Evolutionary conservation across 1,284 basidiomycete species (phyloP), one percentile per base, ranked within the genome.

Genomic region (Gymnopus androsaceus): DNA sequence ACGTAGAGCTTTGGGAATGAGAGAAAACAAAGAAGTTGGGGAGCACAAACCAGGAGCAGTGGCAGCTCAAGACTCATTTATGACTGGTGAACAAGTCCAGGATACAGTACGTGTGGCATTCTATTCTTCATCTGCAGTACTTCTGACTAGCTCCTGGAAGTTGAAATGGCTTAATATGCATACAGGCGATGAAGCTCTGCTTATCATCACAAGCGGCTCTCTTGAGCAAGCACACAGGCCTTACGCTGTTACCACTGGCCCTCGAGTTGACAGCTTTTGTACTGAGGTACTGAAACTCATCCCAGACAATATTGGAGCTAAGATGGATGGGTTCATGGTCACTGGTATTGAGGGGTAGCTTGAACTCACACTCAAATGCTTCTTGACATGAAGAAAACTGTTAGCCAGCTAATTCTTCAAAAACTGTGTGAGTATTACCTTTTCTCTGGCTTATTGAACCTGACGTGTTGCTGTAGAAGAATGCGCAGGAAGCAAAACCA

Each of bases 401-500:
- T 50, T 9, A 34, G 34, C 14, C 34, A 54, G 19, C 33, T 55
- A 17, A 55, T 59, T 14, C 23, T 55, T 17, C 30, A 8, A 33
- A 51, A 45, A 21, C 54, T 55, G 3, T 19, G 54, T 55, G 37
- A 55, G 56, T 54, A 19, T 5, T 41, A n/a, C 8, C 23, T 19
- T 37, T 31, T 34, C 25, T 36, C 14, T 28, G 25, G 37, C 17
- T 33, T 33, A 38, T 21, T 36, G 38, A 15, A 33, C 8, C 33
- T 34, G 33, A 37, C 8, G 40, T 11, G n/a, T 31, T 15, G n/a
- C 11, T 21, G 17, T 37, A 50, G 36, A 34, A 30, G 2, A 50
- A 52, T 8, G 67, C 66, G 65, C 51, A 36, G 49, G 49, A 21
- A n/a, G n/a, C n/a, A 38, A 28, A 25, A 12, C 19, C 15, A 38